Base-by-base conservation (phyloP, 306 rosid species). In the Acacia acuminata region DNA sequence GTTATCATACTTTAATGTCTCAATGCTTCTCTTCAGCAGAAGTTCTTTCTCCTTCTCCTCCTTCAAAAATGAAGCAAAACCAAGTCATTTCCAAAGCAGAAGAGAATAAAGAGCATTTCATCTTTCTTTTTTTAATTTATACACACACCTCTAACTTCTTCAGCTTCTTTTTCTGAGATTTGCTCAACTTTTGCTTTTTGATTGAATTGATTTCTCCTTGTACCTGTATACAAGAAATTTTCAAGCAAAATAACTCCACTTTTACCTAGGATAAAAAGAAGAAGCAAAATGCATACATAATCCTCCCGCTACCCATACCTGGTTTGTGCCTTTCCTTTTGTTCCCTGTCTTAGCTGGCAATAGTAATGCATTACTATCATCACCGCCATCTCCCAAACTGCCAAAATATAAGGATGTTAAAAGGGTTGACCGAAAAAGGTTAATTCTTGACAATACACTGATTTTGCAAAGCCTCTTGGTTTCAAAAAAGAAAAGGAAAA, bases 111-210 rank as follows among this genome's bases (percentile, higher is more conserved):
- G 77, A 69, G 19, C 12, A 89, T 60, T 53, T 44, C 75, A 32
- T 19, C 6, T 16, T 20, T n/a, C 0, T 55, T 55, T 20, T 53
- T 81, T 66, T 43, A 25, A 13, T 32, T 68, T 30, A 45, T 38
- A 30, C 81, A 68, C 88, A 73, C 69, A 95, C 98, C 98, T 93
- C 94, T 78, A 90, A 84, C 74, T 91, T 93, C 87, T 85, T 89
- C 81, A 91, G 64, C 90, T 89, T 93, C 87, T 20, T 93, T 79
- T 87, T 85, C 86, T 91, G 97, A 42, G 98, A 83, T 71, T 89
- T 91, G 87, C 90, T 90, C 89, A 93, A 63, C 85, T 85, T 89
- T 1, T 88, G 89, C 83, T 85, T 71, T 79, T 87, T 85, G 58
- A 80, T 86, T 66, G 85, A 55, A 67, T 71, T 72, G 53, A 78